A percentile compares a stretch with the other conserved stretches of the same genome.
Evolutionary conservation across 164 flowering plant species (phyloP).

Genomic region (Santalum album): DNA sequence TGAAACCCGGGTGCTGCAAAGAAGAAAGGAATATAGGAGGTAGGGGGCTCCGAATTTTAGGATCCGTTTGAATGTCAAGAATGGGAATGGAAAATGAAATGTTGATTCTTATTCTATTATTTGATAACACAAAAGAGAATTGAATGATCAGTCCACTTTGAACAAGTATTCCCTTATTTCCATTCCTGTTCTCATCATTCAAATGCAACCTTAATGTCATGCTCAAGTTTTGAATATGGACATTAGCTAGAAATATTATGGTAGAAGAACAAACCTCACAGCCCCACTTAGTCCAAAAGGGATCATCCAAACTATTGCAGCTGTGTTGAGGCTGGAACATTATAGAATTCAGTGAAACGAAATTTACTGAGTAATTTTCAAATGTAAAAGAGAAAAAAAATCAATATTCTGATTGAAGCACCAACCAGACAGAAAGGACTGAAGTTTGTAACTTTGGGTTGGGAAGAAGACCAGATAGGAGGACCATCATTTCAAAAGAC

Average conservation of each 20-base stretch:
- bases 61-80: no score
- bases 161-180: no score
- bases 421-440: conserved; percentile 52
- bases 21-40: no score
- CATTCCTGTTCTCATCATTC: no score
- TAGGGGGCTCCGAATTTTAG: background rate
- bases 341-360: background rate
- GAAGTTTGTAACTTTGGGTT: conserved; percentile 34
- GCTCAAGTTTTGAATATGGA: no score
- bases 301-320: conserved; percentile 50
- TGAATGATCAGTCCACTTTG: no score
- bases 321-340: conserved; percentile 50
- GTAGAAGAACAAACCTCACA: conserved; percentile 38
- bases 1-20: conserved; percentile 63
- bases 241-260: no score
- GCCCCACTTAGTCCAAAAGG: conserved; percentile 66
- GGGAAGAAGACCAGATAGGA: conserved; percentile 32
- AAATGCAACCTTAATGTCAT: no score
- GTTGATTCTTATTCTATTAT: no score
- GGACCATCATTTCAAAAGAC: conserved; percentile 25
- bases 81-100: no score
- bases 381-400: background rate
- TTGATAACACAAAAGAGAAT: no score
- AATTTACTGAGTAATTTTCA: background rate
- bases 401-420: background rate